Conservation (phyloP, 495 filamentous ascomycete species). For the Melanomma pulvis-pyrius region DNA sequence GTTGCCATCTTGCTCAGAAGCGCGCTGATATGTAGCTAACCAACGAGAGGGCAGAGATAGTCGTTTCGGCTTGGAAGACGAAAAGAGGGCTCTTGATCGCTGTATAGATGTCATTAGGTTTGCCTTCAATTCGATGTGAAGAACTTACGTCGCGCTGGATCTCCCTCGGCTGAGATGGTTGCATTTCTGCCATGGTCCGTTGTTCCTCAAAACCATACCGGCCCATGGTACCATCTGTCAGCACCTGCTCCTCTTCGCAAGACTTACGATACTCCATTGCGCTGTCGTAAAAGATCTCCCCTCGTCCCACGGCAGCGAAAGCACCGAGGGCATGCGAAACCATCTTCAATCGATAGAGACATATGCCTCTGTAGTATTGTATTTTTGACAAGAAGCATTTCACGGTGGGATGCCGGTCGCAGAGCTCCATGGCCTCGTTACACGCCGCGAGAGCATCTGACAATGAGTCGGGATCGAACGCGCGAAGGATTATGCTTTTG, state of each 20-base stretch:
- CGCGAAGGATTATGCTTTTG: constrained; percentile 6
- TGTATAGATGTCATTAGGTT: no score
- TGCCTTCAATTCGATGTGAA: no score
- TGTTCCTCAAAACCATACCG: constrained; percentile 19
- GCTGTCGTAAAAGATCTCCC: not conserved
- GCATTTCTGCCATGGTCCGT: not conserved
- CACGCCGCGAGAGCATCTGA: constrained; percentile 21
- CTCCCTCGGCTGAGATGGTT: not conserved
- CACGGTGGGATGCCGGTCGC: constrained; percentile 4
- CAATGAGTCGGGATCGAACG: constrained; percentile 4
- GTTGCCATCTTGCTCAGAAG: no score
- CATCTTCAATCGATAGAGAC: constrained; percentile 17
- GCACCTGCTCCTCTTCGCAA: constrained; percentile 4
- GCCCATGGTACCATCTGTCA: not conserved
- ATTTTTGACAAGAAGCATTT: constrained; percentile 9
- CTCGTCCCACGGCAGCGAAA: constrained; percentile 1
- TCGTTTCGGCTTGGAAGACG: no score
- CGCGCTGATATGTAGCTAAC: no score
- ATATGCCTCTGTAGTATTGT: constrained; percentile 21
- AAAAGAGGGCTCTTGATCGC: no score
- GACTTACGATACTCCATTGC: not conserved
- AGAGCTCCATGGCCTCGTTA: constrained; percentile 18
- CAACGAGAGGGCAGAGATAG: no score
- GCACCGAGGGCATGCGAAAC: constrained; percentile 11
- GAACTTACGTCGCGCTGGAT: not conserved